Evolutionary conservation across 208 protist species (phyloP), one percentile per base, ranked within the genome.

Genomic region (Balamuthia mandrillaris): DNA sequence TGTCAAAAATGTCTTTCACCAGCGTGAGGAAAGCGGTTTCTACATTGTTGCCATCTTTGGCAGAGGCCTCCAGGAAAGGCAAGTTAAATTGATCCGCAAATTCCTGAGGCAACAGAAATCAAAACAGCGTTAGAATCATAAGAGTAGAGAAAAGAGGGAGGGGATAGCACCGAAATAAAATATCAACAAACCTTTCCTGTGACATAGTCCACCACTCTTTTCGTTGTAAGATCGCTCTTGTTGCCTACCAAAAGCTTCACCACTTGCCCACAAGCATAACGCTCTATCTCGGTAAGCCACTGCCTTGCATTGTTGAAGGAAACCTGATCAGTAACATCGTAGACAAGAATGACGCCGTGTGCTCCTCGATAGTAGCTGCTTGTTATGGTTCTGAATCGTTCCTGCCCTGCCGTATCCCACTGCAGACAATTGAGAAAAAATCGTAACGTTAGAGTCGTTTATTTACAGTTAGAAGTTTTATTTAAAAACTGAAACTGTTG

Each of bases 191-290:
- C n/a, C n/a, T n/a, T n/a, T n/a, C 95, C 97, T 86, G 95, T 94
- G 63, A 93, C 92, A 39, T 95, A 93, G 88, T 97, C 95, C 12
- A 98, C 96, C 35, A 81, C 74, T 45, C 63, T n/a, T 29, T 51
- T 81, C 24, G 56, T 51, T 0, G 27, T 24, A 16, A 66, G 47
- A 33, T 81, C 74, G 35, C 56, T 65, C 29, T 81, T 81, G 74
- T 81, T 81, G 33, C 27, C 74, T 27, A 81, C 74, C 9, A 81
- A 39, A 31, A 81, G 49, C 54, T 81, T 56, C 3, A 81, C 74
- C 47, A 81, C 74, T 24, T 81, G 49, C n/a, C n/a, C n/a, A n/a
- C n/a, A n/a, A n/a, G n/a, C n/a, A n/a, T 81, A 81, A 35, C 41
- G 56, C 74, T 81, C 74, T 4, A 81, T 81, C 39, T 81, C 54